Evolutionary conservation across 1,284 basidiomycete species (phyloP), one percentile per base, ranked within the genome.

Genomic region (Ustanciosporium gigantosporum): DNA sequence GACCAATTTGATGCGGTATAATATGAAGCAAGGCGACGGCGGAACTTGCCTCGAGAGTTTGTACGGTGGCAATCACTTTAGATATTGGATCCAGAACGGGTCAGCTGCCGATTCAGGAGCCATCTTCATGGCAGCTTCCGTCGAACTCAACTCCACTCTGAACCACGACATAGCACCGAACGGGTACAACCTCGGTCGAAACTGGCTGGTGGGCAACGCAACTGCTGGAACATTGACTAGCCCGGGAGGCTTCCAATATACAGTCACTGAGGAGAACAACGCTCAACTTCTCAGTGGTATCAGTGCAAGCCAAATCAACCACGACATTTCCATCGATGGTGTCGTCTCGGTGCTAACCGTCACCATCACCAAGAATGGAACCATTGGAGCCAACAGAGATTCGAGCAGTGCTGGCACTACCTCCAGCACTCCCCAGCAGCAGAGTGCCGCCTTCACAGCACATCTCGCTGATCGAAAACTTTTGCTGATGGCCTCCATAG

Each of bases 31-130:
- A 38, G 59, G 66, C n/a, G 65, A 68, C 40, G 53, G 55, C 8
- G 65, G 66, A 3, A 68, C 59, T 4, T 71, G 70, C 32, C 36
- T 51, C 31, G 66, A 76, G 41, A 60, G 59, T n/a, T 36, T 75
- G 24, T 51, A 66, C 15, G 73, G 74, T 29, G 74, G 73, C 25
- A 76, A 74, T 41, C 74, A 76, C 41, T 67, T 73, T 42, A 39
- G 74, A 9, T 76, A 69, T 41, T 77, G 71, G 69, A 39, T 62
- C 15, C 74, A 77, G 44, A 73, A 67, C 32, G 73, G 73, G 2
- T 21, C 45, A 4, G 50, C 57, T n/a, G 67, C 67, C 8, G 40
- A 59, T 20, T 60, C 70, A n/a, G 48, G 59, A 3, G 75, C 75
- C 17, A 44, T 69, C 20, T 77, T 77, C 35, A 47, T 77, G 15